A percentile compares a stretch with the other conserved stretches of the same genome.
Conservation (phyloP, 1,139 yeast species). For the Torulaspora pretoriensis region DNA sequence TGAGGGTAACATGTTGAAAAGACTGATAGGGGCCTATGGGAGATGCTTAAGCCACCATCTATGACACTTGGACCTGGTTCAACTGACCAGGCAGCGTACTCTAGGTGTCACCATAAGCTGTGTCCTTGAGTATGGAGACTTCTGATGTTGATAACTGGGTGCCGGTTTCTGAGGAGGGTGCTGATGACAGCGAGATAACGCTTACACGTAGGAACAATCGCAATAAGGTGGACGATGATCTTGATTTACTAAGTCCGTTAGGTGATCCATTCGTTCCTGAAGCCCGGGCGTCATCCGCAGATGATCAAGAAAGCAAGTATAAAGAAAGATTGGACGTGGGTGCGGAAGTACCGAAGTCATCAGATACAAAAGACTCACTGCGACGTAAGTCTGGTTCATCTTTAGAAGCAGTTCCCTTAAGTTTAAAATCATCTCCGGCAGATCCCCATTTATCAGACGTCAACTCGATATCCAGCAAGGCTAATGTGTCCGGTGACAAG, state of each 20-base stretch:
- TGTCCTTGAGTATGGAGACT: slow-evolving; percentile 3
- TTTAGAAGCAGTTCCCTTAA: slow-evolving; percentile 17
- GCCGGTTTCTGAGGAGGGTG: slow-evolving; percentile 18
- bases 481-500: slow-evolving; percentile 8
- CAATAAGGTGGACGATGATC: not conserved
- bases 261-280: slow-evolving; percentile 4
- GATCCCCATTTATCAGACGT: slow-evolving; percentile 55
- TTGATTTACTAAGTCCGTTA: not conserved
- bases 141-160: slow-evolving; percentile 22
- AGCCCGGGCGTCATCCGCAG: not conserved
- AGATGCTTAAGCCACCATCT: not conserved
- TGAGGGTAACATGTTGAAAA: slow-evolving; percentile 2
- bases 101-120: not conserved
- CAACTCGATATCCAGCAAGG: slow-evolving; percentile 37
- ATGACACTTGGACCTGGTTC: not conserved
- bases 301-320: not conserved
- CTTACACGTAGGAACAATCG: slow-evolving; percentile 9
- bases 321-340: not conserved
- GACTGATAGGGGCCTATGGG: slow-evolving; percentile 3
- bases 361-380: slow-evolving; percentile 1
- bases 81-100: not conserved
- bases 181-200: slow-evolving; percentile 12
- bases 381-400: slow-evolving; percentile 20
- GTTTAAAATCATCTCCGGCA: slow-evolving; percentile 50
- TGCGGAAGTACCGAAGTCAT: slow-evolving; percentile 3